These are phyloP conservation scores for Xylaria castorea DNA, from an alignment of 495 filamentous ascomycete genomes.

Conservation along the genomic window DNA sequence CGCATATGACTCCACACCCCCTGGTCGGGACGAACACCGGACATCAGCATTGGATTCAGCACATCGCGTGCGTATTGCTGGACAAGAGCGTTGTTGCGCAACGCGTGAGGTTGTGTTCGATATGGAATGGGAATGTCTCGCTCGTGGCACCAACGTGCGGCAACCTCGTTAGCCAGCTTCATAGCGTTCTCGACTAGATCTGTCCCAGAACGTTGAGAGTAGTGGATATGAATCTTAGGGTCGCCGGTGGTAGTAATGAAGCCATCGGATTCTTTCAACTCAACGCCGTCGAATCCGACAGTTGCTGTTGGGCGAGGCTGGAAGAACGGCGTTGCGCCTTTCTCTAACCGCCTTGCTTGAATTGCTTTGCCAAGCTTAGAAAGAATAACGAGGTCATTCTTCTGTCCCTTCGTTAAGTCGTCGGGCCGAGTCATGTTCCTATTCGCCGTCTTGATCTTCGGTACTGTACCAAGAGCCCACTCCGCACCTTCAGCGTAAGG, in stretches of 20 bases:
- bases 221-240: conserved; percentile 50
- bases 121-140: conserved; percentile 82
- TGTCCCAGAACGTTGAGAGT: conserved; percentile 31
- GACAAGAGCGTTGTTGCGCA: conserved; percentile 51
- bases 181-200: conserved; percentile 63
- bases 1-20: conserved; percentile 69
- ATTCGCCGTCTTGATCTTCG: conserved; percentile 28
- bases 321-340: conserved; percentile 49
- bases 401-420: conserved; percentile 42
- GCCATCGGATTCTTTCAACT: conserved; percentile 21
- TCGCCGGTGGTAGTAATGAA: conserved; percentile 43
- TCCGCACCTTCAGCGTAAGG: conserved; percentile 19
- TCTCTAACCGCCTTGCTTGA: conserved; percentile 42
- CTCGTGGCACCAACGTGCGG: conserved; percentile 73
- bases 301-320: conserved; percentile 40
- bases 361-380: conserved; percentile 45
- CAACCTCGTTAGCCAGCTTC: conserved; percentile 76
- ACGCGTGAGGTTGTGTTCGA: conserved; percentile 68
- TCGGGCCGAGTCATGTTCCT: conserved; percentile 45
- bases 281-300: conserved; percentile 41
- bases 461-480: conserved; percentile 42
- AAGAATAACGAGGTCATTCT: conserved; percentile 43
- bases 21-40: conserved; percentile 62
- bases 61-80: conserved; percentile 55
- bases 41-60: conserved; percentile 58